These are phyloP conservation scores for Voacanga thouarsii DNA, from an alignment of 257 asterid genomes.

Conservation along the genomic window DNA sequence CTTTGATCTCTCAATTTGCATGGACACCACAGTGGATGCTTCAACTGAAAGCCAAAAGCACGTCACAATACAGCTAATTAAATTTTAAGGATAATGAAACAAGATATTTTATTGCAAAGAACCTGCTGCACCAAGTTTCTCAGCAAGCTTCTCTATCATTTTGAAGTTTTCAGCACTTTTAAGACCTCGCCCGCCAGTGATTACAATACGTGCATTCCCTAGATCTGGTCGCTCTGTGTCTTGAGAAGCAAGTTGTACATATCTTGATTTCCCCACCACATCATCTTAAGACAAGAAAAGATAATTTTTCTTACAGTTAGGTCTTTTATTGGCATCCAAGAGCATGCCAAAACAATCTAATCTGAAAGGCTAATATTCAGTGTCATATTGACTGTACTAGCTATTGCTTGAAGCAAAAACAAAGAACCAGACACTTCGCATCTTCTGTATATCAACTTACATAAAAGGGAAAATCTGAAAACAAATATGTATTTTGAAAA, in stretches of 20 bases:
- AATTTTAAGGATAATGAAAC: not conserved
- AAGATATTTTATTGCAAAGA: conserved; percentile 1
- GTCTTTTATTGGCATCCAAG: not conserved
- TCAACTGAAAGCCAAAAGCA: not conserved
- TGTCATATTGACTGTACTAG: not conserved
- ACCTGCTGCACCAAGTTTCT: conserved; percentile 99
- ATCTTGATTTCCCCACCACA: conserved; percentile 68
- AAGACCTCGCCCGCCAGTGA: conserved; percentile 88
- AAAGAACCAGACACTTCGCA: not conserved
- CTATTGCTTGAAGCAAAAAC: not conserved
- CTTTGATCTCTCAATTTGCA: not conserved
- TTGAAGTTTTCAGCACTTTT: conserved; percentile 92
- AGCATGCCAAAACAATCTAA: not conserved
- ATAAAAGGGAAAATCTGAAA: conserved; percentile 1
- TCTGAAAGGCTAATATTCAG: not conserved
- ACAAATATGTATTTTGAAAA: not conserved
- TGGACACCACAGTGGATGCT: not conserved
- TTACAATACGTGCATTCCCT: conserved; percentile 82
- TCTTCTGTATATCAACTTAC: not conserved
- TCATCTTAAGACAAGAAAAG: conserved; percentile 42
- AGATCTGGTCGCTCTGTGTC: conserved; percentile 88
- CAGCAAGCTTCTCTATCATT: conserved; percentile 88
- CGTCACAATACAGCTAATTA: not conserved
- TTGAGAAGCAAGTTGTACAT: conserved; percentile 65
- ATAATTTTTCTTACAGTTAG: not conserved